phyloP scores from a whole-genome alignment of 1,284 basidiomycete species.

The Cryptococcus sp. region DNA sequence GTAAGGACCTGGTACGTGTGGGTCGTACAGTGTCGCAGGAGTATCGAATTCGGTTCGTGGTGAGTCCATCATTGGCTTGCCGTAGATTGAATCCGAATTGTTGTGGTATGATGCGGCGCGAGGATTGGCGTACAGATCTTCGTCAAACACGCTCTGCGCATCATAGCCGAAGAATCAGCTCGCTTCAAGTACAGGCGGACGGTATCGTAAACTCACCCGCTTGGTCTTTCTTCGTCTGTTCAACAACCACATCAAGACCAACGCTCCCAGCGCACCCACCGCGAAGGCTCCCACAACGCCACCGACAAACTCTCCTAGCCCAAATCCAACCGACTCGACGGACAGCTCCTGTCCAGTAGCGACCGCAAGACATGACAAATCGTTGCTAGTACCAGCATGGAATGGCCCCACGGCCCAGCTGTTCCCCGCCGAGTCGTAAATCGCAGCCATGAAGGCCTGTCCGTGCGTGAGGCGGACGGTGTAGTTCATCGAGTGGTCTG shows the following conservation, averaged over 20 bases:
- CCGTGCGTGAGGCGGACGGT: conserved; percentile 38
- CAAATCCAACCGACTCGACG: not conserved
- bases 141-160: conserved; percentile 1
- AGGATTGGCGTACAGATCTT: conserved; percentile 21
- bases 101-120: conserved; percentile 20
- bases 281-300: conserved; percentile 27
- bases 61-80: conserved; percentile 15
- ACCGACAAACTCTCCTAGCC: conserved; percentile 23
- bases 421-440: conserved; percentile 32
- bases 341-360: conserved; percentile 22
- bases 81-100: conserved; percentile 8
- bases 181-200: not conserved
- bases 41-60: conserved; percentile 21
- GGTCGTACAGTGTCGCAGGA: conserved; percentile 24
- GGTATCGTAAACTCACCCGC: conserved; percentile 6
- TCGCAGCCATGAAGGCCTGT: conserved; percentile 33
- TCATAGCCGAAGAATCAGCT: not conserved
- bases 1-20: conserved; percentile 8
- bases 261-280: conserved; percentile 24
- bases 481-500: conserved; percentile 30
- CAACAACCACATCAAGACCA: conserved; percentile 13
- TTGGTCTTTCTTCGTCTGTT: not conserved
- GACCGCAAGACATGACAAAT: conserved; percentile 27
- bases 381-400: conserved; percentile 28
- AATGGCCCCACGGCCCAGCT: conserved; percentile 35